These are phyloP conservation scores for Scheffersomyces amazonensis DNA, from an alignment of 805 yeast species.

Conservation along the genomic window DNA sequence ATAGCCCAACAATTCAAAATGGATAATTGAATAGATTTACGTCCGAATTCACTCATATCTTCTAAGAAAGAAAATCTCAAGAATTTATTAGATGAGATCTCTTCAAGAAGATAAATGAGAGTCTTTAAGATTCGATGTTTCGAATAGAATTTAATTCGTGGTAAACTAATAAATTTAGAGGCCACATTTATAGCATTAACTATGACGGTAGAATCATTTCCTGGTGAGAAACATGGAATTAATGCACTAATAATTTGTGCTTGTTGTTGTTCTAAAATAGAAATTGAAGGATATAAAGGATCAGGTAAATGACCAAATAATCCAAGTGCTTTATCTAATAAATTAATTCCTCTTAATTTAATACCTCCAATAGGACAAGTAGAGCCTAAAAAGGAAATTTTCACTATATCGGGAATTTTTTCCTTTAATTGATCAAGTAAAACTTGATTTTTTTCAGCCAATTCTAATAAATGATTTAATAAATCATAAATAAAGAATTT, in stretches of 20 bases:
- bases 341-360: slow-evolving; percentile 60
- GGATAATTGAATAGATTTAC: slow-evolving; percentile 55
- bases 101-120: slow-evolving; percentile 64
- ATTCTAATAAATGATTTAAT: slow-evolving; percentile 39
- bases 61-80: slow-evolving; percentile 57
- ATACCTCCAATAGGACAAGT: slow-evolving; percentile 64
- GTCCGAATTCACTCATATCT: slow-evolving; percentile 41
- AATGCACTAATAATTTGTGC: slow-evolving; percentile 91
- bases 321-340: slow-evolving; percentile 62
- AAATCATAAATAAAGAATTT: slow-evolving; percentile 47
- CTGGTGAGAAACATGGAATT: slow-evolving; percentile 77
- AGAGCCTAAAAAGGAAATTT: slow-evolving; percentile 76
- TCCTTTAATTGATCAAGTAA: slow-evolving; percentile 41
- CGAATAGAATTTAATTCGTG: slow-evolving; percentile 42
- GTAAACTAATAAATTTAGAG: slow-evolving; percentile 63
- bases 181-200: slow-evolving; percentile 74
- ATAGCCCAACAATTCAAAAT: slow-evolving; percentile 75
- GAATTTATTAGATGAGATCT: slow-evolving; percentile 40
- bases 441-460: slow-evolving; percentile 34
- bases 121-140: slow-evolving; percentile 56
- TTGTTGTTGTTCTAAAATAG: slow-evolving; percentile 85
- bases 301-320: slow-evolving; percentile 62
- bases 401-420: slow-evolving; percentile 62
- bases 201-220: slow-evolving; percentile 70
- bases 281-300: slow-evolving; percentile 66